A percentile compares a stretch with the other conserved stretches of the same genome.
These are phyloP conservation scores for Didymosphaeria variabile DNA, from an alignment of 2,329 filamentous ascomycete species.

Conservation along the genomic window DNA sequence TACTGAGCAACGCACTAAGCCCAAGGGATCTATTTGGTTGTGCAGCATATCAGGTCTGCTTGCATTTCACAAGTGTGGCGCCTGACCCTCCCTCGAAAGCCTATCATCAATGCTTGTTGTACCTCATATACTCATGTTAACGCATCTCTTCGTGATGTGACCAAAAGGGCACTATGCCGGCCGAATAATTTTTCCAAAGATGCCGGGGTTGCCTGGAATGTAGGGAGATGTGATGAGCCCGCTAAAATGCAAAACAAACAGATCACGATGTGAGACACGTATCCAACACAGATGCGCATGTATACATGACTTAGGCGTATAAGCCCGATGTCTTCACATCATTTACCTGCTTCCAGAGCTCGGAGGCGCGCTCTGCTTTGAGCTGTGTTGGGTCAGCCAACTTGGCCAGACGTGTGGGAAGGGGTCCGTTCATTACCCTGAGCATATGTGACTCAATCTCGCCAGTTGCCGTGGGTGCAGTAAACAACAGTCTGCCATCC, in stretches of 20 bases:
- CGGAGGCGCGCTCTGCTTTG: slow-evolving; percentile 20
- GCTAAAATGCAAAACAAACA: slow-evolving; percentile 10
- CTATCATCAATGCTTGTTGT: slow-evolving; percentile 1
- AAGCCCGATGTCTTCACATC: slow-evolving; percentile 3
- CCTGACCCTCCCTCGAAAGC: neutral
- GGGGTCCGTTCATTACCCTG: slow-evolving; percentile 57
- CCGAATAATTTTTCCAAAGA: neutral
- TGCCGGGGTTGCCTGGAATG: neutral
- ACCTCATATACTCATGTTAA: slow-evolving; percentile 3
- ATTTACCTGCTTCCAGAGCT: slow-evolving; percentile 16
- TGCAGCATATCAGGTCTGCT: neutral
- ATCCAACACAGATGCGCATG: slow-evolving; percentile 6
- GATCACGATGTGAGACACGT: neutral
- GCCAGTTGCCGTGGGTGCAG: slow-evolving; percentile 61
- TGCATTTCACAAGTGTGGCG: neutral
- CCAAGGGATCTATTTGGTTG: neutral
- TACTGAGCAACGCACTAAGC: neutral
- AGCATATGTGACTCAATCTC: slow-evolving; percentile 64
- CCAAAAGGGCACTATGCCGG: neutral
- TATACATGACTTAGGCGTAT: slow-evolving; percentile 1
- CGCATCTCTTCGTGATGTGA: slow-evolving; percentile 9
- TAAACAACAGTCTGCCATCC: slow-evolving; percentile 74
- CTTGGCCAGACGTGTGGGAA: neutral
- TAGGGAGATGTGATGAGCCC: neutral
- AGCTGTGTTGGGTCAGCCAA: slow-evolving; percentile 21